A percentile compares a stretch with the other conserved stretches of the same genome.
phyloP scores from a whole-genome alignment of 1,139 yeast species.

The Candida tunisiensis region DNA sequence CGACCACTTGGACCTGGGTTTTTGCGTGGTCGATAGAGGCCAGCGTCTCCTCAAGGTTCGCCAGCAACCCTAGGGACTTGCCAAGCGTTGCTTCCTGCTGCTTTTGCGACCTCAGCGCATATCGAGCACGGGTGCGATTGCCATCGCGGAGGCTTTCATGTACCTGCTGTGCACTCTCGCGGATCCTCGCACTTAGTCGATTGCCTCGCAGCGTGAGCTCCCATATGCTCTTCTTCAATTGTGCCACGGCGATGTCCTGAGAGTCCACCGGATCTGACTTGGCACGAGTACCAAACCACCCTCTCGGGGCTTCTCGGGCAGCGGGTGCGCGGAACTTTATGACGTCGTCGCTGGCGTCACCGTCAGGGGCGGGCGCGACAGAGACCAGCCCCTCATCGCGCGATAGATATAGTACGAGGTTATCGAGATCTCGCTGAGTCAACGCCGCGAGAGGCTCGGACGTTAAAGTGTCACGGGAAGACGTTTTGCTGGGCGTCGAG shows the following conservation, averaged over 20 bases:
- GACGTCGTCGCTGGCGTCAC: too few species aligned
- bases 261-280: constrained; percentile 10
- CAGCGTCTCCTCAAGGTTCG: constrained; percentile 17
- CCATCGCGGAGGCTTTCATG: constrained; percentile 9
- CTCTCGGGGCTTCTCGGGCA: too few species aligned
- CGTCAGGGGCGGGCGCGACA: too few species aligned
- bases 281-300: too few species aligned
- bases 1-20: constrained; percentile 11
- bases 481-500: too few species aligned
- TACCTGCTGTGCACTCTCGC: constrained; percentile 9
- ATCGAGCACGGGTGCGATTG: constrained; percentile 13
- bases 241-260: constrained; percentile 16
- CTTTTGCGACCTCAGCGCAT: constrained; percentile 11
- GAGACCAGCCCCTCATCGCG: constrained; percentile 10
- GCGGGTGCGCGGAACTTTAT: too few species aligned
- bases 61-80: constrained; percentile 13
- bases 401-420: constrained; percentile 7
- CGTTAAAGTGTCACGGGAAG: too few species aligned
- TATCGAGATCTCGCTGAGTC: not conserved
- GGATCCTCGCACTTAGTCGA: constrained; percentile 9
- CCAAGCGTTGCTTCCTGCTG: constrained; percentile 13
- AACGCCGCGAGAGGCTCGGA: too few species aligned
- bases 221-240: constrained; percentile 12
- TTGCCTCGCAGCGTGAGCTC: constrained; percentile 12
- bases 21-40: constrained; percentile 13